Conservation (phyloP, 2,329 filamentous ascomycete species). For the Huntiella savannae region DNA sequence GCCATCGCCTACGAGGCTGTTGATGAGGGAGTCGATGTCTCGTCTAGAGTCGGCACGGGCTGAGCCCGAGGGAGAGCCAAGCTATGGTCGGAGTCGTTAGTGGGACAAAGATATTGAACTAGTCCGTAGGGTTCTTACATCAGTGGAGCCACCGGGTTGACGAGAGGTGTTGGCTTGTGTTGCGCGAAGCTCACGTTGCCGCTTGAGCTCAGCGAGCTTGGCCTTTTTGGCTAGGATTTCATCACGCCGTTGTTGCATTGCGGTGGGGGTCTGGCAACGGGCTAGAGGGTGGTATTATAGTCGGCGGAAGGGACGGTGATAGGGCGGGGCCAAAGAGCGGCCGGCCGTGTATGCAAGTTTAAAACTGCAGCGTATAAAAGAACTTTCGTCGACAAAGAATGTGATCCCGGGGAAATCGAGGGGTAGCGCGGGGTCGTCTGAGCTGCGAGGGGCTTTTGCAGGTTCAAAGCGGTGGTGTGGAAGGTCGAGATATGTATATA, state of each 20-base stretch:
- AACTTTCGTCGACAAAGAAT: too few species aligned
- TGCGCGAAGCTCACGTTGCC: conserved; percentile 68
- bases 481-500: background rate
- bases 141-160: conserved; percentile 44
- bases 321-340: background rate
- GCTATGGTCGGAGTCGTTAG: conserved; percentile 3
- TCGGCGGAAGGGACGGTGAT: background rate
- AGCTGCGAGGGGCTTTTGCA: too few species aligned
- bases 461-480: background rate
- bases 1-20: conserved; percentile 62
- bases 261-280: background rate
- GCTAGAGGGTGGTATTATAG: background rate
- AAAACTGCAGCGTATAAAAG: too few species aligned
- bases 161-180: conserved; percentile 54
- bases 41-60: conserved; percentile 46
- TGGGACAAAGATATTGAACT: background rate
- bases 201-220: conserved; percentile 89
- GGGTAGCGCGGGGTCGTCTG: too few species aligned
- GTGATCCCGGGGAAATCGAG: too few species aligned
- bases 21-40: conserved; percentile 73
- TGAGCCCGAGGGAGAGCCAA: conserved; percentile 4
- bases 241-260: conserved; percentile 60
- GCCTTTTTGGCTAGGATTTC: conserved; percentile 95
- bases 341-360: too few species aligned
- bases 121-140: conserved; percentile 34